Conservation (phyloP, 129 eudicot species). For the Apium graveolens region DNA sequence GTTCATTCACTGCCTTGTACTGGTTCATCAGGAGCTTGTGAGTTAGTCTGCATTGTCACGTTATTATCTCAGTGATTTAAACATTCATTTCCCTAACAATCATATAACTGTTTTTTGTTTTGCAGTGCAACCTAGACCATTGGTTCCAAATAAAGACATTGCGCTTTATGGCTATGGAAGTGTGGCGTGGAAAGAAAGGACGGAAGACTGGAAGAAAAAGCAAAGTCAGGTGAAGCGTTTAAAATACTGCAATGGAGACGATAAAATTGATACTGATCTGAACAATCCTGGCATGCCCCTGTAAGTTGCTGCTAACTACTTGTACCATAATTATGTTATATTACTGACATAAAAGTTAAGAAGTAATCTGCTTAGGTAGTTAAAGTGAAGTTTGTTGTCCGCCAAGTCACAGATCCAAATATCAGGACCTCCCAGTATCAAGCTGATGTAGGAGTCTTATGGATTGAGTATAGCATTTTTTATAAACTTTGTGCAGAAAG, state of each 20-base stretch:
- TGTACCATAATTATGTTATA: no score
- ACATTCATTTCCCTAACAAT: background rate
- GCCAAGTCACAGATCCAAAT: no score
- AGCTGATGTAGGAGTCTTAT: no score
- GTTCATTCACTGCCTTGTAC: background rate
- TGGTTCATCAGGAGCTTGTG: background rate
- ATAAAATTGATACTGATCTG: background rate
- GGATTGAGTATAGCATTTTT: no score
- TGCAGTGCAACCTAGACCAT: conserved; percentile 27
- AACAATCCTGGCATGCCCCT: background rate
- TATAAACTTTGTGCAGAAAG: no score
- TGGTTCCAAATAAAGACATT: conserved; percentile 72
- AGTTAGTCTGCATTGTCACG: background rate
- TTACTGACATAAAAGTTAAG: no score
- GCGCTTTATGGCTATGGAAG: conserved; percentile 73
- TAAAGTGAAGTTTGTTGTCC: no score
- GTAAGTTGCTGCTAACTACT: conserved; percentile 4
- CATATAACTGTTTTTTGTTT: background rate
- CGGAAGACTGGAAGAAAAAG: conserved; percentile 55
- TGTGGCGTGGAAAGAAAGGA: conserved; percentile 55
- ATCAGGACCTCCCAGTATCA: no score
- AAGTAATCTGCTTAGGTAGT: no score
- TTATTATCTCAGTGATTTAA: background rate
- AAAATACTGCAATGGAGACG: background rate
- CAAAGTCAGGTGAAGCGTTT: conserved; percentile 19